Conservation (phyloP, 176 grass and related monocot species). For the Bolboschoenus planiculmis region DNA sequence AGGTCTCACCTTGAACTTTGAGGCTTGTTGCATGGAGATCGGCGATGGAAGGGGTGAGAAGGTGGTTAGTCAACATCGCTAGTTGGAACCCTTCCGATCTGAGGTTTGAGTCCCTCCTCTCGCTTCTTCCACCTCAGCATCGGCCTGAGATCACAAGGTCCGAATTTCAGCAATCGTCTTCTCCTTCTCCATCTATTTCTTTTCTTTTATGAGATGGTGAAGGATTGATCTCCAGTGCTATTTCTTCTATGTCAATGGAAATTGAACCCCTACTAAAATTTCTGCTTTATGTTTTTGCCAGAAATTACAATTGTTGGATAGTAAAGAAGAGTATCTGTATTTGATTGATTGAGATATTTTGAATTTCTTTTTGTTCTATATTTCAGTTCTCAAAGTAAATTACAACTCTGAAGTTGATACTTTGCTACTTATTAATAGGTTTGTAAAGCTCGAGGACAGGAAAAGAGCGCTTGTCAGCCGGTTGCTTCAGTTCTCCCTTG, state of each 20-base stretch:
- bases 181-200: background rate
- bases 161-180: background rate
- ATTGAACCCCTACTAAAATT: background rate
- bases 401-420: background rate
- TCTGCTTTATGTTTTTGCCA: background rate
- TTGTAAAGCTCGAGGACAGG: slow-evolving; percentile 54
- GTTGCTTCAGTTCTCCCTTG: slow-evolving; percentile 62
- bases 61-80: slow-evolving; percentile 57
- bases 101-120: slow-evolving; percentile 27
- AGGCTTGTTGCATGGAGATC: background rate
- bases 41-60: slow-evolving; percentile 25
- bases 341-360: background rate
- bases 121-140: slow-evolving; percentile 42
- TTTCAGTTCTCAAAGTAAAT: background rate
- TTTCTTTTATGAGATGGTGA: background rate
- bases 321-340: too few relatives aligned
- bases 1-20: slow-evolving; percentile 16
- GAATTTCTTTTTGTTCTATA: background rate
- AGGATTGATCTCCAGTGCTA: background rate
- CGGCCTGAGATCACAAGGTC: slow-evolving; percentile 40
- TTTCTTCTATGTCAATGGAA: background rate
- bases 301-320: background rate
- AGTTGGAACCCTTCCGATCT: slow-evolving; percentile 48
- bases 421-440: slow-evolving; percentile 36
- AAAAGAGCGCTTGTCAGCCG: slow-evolving; percentile 69